Evolutionary conservation across 805 yeast genomes (phyloP).

Genomic region (Candida ulmi): DNA sequence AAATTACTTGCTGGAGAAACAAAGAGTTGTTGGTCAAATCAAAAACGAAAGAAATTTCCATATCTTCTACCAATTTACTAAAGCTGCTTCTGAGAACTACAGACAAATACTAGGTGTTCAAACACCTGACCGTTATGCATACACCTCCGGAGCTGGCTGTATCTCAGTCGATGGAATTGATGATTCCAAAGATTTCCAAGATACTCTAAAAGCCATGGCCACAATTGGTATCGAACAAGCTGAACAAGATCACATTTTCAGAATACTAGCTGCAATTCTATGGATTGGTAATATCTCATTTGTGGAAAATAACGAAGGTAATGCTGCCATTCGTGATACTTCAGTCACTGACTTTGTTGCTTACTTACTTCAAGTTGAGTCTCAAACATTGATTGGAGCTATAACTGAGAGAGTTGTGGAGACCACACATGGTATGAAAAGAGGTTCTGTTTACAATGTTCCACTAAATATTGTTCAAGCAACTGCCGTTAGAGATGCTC

Average conservation of each 20-base stretch:
- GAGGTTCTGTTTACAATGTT: slow-evolving; percentile 92
- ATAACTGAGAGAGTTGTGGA: slow-evolving; percentile 80
- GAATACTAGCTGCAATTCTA: slow-evolving; percentile 74
- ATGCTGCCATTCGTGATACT: slow-evolving; percentile 73
- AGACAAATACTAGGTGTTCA: slow-evolving; percentile 86
- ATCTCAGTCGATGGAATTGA: slow-evolving; percentile 82
- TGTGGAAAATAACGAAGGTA: slow-evolving; percentile 80
- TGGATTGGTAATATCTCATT: slow-evolving; percentile 96
- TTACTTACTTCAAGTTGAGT: slow-evolving; percentile 77
- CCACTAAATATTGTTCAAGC: slow-evolving; percentile 93
- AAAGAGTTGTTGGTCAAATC: slow-evolving; percentile 94
- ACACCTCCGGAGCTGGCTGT: slow-evolving; percentile 84
- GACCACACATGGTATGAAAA: slow-evolving; percentile 80
- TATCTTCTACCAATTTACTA: slow-evolving; percentile 92
- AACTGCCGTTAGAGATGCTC: slow-evolving; percentile 88
- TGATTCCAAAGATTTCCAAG: slow-evolving; percentile 73
- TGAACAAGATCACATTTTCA: slow-evolving; percentile 89
- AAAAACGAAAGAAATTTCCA: slow-evolving; percentile 93
- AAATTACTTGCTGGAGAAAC: slow-evolving; percentile 89
- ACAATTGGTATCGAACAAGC: slow-evolving; percentile 74
- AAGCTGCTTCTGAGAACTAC: slow-evolving; percentile 80
- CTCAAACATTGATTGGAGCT: slow-evolving; percentile 58
- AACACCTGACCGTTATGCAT: slow-evolving; percentile 86
- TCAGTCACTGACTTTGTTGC: slow-evolving; percentile 95
- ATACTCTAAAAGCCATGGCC: slow-evolving; percentile 80